Base-by-base conservation (phyloP, 306 rosid genomes). In the Cucumis hystrix region DNA sequence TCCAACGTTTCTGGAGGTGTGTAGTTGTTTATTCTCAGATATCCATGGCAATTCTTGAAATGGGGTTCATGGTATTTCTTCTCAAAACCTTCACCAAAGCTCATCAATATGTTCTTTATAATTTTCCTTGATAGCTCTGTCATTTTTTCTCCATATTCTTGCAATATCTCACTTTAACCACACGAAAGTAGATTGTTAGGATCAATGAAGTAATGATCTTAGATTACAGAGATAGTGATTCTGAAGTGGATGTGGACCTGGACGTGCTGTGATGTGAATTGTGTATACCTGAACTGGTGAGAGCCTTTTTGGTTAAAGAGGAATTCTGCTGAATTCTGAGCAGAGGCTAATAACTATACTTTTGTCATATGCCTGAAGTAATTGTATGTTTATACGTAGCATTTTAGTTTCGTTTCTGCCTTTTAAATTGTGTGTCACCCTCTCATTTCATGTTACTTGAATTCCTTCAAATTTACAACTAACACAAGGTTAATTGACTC, bases 91-190 rank as follows among this genome's bases (percentile, higher is more conserved):
- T 88, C 96, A 23, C 89, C 93, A 49, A 92, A 81, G 81, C 89
- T 84, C 93, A 82, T 89, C 79, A 92, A 16, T 17, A 85, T 83
- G 78, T 87, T 80, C 83, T 86, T 79, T 33, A 88, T 59, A 55
- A 95, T 86, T 72, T 83, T 88, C 81, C 89, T 85, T 5, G 92
- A 90, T 62, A 95, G 68, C 78, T 88, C 89, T 76, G 85, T 86
- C 99, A 92, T 92, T 83, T 90, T 92, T 35, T 37, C 85, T n/a
- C 99, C 97, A 85, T 92, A 95, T 67, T 92, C 96, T 30, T 95
- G 88, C 30, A 95, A 80, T 84, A 87, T 85, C 80, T 92, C 91
- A 81, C 97, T 95, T 64, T 20, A 55, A 55, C 18, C 75, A 78
- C 25, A 77, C 33, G 8, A 76, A 81, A 58, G 25, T 60, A 52